Evolutionary conservation across 2,329 filamentous ascomycete species (phyloP).

Genomic region (Cladosporium phlei): DNA sequence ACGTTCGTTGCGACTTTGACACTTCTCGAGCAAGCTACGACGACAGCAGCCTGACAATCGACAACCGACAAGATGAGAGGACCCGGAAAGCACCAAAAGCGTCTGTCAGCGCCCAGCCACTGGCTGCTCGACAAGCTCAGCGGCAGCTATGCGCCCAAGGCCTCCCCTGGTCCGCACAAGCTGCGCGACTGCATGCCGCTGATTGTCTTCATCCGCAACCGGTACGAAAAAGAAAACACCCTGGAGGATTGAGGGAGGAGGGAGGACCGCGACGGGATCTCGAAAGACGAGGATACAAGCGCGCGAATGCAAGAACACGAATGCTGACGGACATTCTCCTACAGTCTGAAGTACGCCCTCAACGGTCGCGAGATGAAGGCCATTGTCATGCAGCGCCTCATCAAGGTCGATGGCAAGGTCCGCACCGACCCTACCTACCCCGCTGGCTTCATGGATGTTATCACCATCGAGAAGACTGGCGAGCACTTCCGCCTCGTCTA

Average conservation of each 20-base stretch:
- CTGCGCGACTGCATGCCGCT: constrained; percentile 97
- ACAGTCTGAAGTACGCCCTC: constrained; percentile 98
- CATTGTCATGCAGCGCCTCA: constrained; percentile 98
- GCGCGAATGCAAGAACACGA: neutral
- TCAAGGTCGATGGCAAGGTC: constrained; percentile 99
- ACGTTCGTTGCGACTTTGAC: constrained; percentile 7
- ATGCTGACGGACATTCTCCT: constrained; percentile 29
- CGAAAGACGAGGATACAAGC: too few relatives aligned
- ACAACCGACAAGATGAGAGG: constrained; percentile 57
- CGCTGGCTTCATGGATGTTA: constrained; percentile 98
- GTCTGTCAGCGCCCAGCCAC: constrained; percentile 96
- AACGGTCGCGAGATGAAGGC: constrained; percentile 96
- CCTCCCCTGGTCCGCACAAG: constrained; percentile 92
- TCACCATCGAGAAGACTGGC: constrained; percentile 98
- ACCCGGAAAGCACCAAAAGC: constrained; percentile 83
- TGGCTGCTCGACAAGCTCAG: constrained; percentile 99
- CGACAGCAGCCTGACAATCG: constrained; percentile 22
- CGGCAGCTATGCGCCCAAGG: constrained; percentile 65
- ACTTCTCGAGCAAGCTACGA: constrained; percentile 10
- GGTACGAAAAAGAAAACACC: constrained; percentile 36
- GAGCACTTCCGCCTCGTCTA: constrained; percentile 99
- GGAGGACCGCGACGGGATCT: too few relatives aligned
- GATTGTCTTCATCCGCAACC: constrained; percentile 92
- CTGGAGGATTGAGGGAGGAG: neutral
- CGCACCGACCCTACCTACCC: constrained; percentile 98